Conservation (phyloP, 495 filamentous ascomycete species). For the Chaetomidium leptoderma region DNA sequence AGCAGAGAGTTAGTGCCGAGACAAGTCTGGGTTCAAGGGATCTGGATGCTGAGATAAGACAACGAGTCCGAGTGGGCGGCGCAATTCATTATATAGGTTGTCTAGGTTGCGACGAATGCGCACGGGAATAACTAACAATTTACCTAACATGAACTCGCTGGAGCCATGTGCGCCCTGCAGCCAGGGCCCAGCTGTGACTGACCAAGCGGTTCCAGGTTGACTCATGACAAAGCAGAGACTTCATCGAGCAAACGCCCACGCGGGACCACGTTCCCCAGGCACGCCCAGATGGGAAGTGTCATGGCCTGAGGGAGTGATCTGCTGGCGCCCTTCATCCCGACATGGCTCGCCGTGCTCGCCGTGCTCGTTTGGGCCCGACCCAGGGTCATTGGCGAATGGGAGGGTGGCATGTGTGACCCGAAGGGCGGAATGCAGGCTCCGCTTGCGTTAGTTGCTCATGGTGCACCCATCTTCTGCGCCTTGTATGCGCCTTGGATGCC, state of each 20-base stretch:
- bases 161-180: neutral
- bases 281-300: neutral
- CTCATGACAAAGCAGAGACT: conserved; percentile 22
- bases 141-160: too few species aligned
- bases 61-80: neutral
- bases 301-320: conserved; percentile 8
- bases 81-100: too few species aligned
- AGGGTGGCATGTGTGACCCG: conserved; percentile 4
- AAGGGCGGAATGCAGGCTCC: conserved; percentile 16
- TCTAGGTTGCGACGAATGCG: too few species aligned
- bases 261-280: neutral
- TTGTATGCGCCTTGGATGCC: too few species aligned
- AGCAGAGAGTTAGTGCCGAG: neutral
- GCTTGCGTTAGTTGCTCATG: neutral
- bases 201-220: conserved; percentile 5
- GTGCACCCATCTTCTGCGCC: too few species aligned
- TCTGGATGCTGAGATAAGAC: neutral
- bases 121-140: too few species aligned
- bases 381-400: conserved; percentile 16
- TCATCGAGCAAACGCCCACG: too few species aligned
- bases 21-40: neutral
- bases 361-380: neutral
- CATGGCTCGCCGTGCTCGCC: conserved; percentile 12
- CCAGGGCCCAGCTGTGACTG: neutral
- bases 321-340: conserved; percentile 7